Evolutionary conservation across 208 protist genomes (phyloP), one percentile per base, ranked within the genome.

Genomic region (Leishmania gerbilli): DNA sequence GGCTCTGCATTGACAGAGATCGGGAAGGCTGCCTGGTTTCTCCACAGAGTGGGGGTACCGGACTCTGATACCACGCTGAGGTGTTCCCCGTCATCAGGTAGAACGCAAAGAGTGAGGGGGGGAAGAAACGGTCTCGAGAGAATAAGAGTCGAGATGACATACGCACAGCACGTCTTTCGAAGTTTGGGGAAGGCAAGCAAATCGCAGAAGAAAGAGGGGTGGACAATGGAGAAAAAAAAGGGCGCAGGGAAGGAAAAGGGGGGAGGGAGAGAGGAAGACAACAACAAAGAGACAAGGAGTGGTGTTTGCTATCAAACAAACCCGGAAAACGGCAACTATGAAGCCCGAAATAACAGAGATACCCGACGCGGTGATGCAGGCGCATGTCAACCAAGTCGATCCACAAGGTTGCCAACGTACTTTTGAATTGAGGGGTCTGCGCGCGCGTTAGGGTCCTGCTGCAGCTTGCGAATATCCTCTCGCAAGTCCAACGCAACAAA

Each of bases 391-490:
- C 74, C 76, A 17, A 85, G 77, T 8, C 82, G 71, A 60, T 85
- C 82, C 0, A 85, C 40, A 3, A 87, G 68, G 37, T 80, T 82
- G 6, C 68, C 80, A 67, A 92, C 83, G 75, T 98, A 98, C 82
- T 95, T 96, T 58, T 90, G 79, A 42, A 93, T 95, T 6, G 92
- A 94, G 51, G 90, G 79, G 75, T 96, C 92, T 21, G 55, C 67
- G 7, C 85, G 75, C 37, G 84, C 84, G 21, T 65, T 78, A 53
- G 84, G 76, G 67, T 91, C 84, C 53, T 89, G 79, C 72, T 93
- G 88, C 17, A 97, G 71, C 31, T 95, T 83, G 17, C 62, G 78
- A 51, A 98, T 91, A 60, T 89, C 84, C 69, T 88, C 79, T 49
- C 81, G 76, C 49, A 98, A 78, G 8, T 91, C 89, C 47, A 92